Percentiles rank a stretch among this genome's conserved stretches.
These are phyloP conservation scores for Hansfordia pulvinata DNA, from an alignment of 2,329 filamentous ascomycete genomes.

Conservation along the genomic window DNA sequence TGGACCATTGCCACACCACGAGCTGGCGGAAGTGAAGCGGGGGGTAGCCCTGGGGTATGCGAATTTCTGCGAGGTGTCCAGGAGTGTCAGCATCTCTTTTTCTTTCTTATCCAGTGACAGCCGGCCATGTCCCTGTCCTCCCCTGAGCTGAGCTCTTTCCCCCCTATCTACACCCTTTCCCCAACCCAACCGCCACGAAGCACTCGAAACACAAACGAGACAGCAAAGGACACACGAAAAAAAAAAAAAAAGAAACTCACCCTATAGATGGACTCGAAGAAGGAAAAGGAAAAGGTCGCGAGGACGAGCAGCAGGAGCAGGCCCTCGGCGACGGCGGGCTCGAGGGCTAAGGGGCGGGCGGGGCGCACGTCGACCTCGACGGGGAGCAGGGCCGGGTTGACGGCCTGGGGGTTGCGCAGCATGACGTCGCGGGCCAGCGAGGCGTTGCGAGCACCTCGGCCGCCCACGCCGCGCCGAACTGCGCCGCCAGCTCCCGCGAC, in stretches of 20 bases:
- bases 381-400: constrained; percentile 18
- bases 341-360: constrained; percentile 38
- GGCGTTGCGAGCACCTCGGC: constrained; percentile 22
- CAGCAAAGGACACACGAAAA: too few species aligned
- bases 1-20: constrained; percentile 41
- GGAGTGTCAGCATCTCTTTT: too few species aligned
- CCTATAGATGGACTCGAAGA: constrained; percentile 50
- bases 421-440: constrained; percentile 16
- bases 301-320: constrained; percentile 56
- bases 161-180: too few species aligned
- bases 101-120: too few species aligned
- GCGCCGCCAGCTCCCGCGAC: constrained; percentile 27
- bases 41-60: constrained; percentile 39
- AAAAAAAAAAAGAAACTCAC: too few species aligned
- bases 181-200: too few species aligned
- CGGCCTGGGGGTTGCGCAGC: constrained; percentile 11
- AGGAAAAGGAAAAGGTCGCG: constrained; percentile 52
- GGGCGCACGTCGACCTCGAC: constrained; percentile 38
- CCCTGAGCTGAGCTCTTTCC: too few species aligned
- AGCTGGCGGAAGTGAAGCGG: constrained; percentile 44
- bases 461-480: constrained; percentile 33
- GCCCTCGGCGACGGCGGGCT: constrained; percentile 46
- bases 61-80: constrained; percentile 32
- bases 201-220: too few species aligned
- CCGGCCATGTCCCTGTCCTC: too few species aligned